These are phyloP conservation scores for Kalmusia sp. DNA, from an alignment of 2,329 filamentous ascomycete species.

Conservation along the genomic window DNA sequence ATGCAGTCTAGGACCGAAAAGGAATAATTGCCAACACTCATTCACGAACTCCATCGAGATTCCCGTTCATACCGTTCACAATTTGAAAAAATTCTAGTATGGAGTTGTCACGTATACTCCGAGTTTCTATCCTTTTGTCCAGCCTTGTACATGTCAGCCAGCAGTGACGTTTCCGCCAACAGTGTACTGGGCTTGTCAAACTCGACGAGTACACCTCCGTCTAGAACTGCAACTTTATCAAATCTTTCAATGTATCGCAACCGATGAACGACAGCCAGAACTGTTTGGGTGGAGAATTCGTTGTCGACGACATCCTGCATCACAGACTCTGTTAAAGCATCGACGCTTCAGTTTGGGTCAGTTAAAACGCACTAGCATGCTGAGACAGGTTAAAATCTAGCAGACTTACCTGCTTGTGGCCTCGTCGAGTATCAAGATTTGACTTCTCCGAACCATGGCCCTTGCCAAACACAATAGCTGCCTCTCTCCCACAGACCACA, in stretches of 20 bases:
- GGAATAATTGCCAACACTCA: too few species aligned
- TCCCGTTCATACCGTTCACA: too few species aligned
- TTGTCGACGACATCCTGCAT: slow-evolving; percentile 62
- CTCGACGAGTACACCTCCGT: slow-evolving; percentile 12
- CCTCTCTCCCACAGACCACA: slow-evolving; percentile 56
- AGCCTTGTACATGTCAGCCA: slow-evolving; percentile 7
- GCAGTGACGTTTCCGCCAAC: slow-evolving; percentile 1
- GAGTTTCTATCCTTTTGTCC: slow-evolving; percentile 3
- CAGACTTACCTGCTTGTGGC: slow-evolving; percentile 19
- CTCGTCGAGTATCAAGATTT: slow-evolving; percentile 22
- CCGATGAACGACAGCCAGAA: slow-evolving; percentile 13
- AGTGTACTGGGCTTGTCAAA: slow-evolving; percentile 8
- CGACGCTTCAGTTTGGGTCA: slow-evolving; percentile 8
- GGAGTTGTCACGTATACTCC: too few species aligned
- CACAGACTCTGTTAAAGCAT: slow-evolving; percentile 52
- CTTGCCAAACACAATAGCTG: slow-evolving; percentile 68
- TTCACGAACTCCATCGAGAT: too few species aligned
- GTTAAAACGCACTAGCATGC: background rate
- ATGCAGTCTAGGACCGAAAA: too few species aligned
- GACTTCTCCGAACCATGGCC: slow-evolving; percentile 54
- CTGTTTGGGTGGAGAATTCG: slow-evolving; percentile 49
- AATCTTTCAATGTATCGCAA: slow-evolving; percentile 8
- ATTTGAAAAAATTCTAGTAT: too few species aligned
- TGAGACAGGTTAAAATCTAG: background rate
- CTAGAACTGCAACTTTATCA: slow-evolving; percentile 18